Conservation (phyloP, 768 basidiomycete species). For the Naematelia aurantialba region DNA sequence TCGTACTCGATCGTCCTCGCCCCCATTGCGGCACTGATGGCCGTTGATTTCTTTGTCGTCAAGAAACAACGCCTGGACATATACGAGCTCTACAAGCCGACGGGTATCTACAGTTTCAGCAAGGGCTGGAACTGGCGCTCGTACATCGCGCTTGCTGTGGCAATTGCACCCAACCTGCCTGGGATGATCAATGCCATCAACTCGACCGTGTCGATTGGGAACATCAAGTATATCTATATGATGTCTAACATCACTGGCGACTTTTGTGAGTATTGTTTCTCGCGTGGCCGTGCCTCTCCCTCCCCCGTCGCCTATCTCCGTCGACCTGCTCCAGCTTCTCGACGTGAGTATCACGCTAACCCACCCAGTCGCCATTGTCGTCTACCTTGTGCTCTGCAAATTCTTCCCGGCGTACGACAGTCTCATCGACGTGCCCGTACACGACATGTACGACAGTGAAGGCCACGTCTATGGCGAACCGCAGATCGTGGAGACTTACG, state of each 20-base stretch:
- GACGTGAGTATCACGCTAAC: not conserved
- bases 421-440: slow-evolving; percentile 26
- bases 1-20: slow-evolving; percentile 42
- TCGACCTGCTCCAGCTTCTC: not conserved
- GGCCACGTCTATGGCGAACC: not conserved
- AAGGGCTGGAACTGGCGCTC: slow-evolving; percentile 42
- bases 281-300: no score
- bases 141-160: slow-evolving; percentile 34
- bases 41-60: slow-evolving; percentile 35
- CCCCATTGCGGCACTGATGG: slow-evolving; percentile 38
- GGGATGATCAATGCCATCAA: slow-evolving; percentile 44
- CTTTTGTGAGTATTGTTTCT: slow-evolving; percentile 18
- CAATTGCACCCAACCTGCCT: slow-evolving; percentile 41
- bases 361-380: slow-evolving; percentile 19
- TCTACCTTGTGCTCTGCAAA: slow-evolving; percentile 23
- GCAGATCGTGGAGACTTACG: not conserved
- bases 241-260: slow-evolving; percentile 31
- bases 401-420: slow-evolving; percentile 32
- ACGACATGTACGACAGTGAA: slow-evolving; percentile 22
- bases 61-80: slow-evolving; percentile 29
- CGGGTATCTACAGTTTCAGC: slow-evolving; percentile 40
- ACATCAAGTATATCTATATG: slow-evolving; percentile 28
- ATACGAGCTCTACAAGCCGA: slow-evolving; percentile 33
- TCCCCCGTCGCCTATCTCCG: slow-evolving; percentile 5
- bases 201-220: slow-evolving; percentile 16